phyloP scores from a whole-genome alignment of 176 grass and related monocot genomes.

The Oryza coarctata region DNA sequence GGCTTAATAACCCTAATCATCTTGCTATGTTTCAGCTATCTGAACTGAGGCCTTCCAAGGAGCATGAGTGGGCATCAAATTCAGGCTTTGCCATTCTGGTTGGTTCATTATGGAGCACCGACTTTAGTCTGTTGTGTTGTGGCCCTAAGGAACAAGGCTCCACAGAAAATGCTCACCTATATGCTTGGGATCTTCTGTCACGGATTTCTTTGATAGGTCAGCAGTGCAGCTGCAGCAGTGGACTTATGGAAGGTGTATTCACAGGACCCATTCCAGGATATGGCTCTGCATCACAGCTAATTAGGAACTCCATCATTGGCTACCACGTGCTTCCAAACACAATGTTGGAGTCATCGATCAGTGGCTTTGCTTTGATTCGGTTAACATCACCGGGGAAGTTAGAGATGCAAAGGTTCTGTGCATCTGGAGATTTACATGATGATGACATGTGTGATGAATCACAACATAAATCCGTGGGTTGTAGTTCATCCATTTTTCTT shows the following conservation, averaged over 20 bases:
- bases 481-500: constrained; percentile 35
- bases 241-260: constrained; percentile 54
- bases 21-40: constrained; percentile 67
- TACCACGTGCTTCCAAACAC: constrained; percentile 59
- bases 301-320: constrained; percentile 48
- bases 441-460: constrained; percentile 32
- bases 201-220: constrained; percentile 51
- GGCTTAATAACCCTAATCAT: constrained; percentile 58
- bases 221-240: constrained; percentile 24
- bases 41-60: constrained; percentile 58
- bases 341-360: constrained; percentile 24
- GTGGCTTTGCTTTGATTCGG: constrained; percentile 69
- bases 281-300: constrained; percentile 27
- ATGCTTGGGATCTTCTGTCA: constrained; percentile 71
- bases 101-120: constrained; percentile 54
- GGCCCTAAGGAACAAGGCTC: constrained; percentile 47
- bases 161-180: constrained; percentile 37
- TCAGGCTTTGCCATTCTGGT: constrained; percentile 80
- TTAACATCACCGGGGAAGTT: constrained; percentile 63
- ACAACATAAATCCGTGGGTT: constrained; percentile 37
- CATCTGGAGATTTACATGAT: constrained; percentile 29
- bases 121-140: constrained; percentile 72
- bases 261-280: constrained; percentile 29
- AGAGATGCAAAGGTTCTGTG: constrained; percentile 68
- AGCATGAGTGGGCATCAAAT: constrained; percentile 48